Base-by-base conservation (phyloP, 1,139 yeast species). In the Hanseniaspora uvarum region DNA sequence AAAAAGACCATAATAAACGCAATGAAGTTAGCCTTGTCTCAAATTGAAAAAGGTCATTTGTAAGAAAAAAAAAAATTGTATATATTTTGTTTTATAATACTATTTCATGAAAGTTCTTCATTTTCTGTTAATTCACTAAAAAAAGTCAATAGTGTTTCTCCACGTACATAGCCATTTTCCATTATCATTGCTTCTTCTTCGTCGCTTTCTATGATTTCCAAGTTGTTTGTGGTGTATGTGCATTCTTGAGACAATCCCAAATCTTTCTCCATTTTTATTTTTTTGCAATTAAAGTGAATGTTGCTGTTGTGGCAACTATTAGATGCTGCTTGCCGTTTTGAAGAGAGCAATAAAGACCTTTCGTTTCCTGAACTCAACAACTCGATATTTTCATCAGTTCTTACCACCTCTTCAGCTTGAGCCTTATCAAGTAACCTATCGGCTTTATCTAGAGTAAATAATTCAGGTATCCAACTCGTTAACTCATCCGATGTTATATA, bases 11-110 rank as follows among this genome's bases (percentile, higher is more conserved):
- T 50, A 7, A 21, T 50, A 5, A 28, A 31, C 8, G 53, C 53
- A 21, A 26, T 50, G 36, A 50, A 43, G 30, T 26, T 50, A 5
- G 53, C 53, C 10, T 16, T 50, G n/a, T 7, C 48, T 11, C 53
- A 50, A 30, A 36, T 50, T 28, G 53, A 50, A 37, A 28, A 50
- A 31, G 24, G 44, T 10, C 53, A 50, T 44, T 30, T 39, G 24
- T 39, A 39, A 23, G 34, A 12, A 14, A 14, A 31, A 12, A 31
- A 12, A 6, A 14, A n/a, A n/a, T 7, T 34, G 4, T n/a, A n/a
- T n/a, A 2, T 31, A 11, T 14, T 31, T 5, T 5, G 14, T 31
- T 31, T 31, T 31, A 11, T 30, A 30, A 7, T 4, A 11, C 5
- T 12, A n/a, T 31, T n/a, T 34, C 10, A 16, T 34, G 14, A 5